These are phyloP conservation scores for Poa pratensis DNA, from an alignment of 176 grass and related monocot genomes.

Conservation along the genomic window DNA sequence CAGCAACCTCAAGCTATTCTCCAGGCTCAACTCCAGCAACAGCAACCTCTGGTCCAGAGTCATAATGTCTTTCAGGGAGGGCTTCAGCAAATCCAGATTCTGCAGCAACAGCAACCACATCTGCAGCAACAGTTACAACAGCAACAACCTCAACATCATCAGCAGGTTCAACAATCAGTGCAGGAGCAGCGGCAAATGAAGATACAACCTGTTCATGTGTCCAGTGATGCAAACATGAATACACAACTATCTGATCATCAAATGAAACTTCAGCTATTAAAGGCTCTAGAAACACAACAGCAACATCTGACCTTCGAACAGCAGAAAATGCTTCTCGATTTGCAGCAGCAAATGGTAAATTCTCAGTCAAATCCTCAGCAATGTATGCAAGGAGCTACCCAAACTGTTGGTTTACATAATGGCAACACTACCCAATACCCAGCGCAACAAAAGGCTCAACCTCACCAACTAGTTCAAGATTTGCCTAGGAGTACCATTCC, in stretches of 20 bases:
- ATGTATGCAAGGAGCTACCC: conserved; percentile 42
- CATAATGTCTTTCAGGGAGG: conserved; percentile 51
- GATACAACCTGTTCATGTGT: conserved; percentile 35
- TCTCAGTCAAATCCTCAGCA: conserved; percentile 53
- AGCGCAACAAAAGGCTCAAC: conserved; percentile 49
- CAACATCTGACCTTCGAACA: conserved; percentile 53
- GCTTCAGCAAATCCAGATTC: conserved; percentile 59
- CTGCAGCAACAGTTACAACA: conserved; percentile 47
- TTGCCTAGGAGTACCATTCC: conserved; percentile 34
- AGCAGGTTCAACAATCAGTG: conserved; percentile 50
- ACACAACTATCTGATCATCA: conserved; percentile 62
- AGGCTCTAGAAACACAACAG: conserved; percentile 57
- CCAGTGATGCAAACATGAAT: conserved; percentile 42
- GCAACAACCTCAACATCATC: conserved; percentile 40
- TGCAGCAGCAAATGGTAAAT: conserved; percentile 63
- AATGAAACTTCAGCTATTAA: conserved; percentile 65
- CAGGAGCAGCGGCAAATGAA: conserved; percentile 63
- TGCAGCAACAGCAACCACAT: conserved; percentile 57
- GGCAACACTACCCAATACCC: conserved; percentile 42
- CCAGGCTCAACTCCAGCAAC: conserved; percentile 63
- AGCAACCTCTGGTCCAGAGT: conserved; percentile 52
- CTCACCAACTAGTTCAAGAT: conserved; percentile 49
- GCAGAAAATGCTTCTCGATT: conserved; percentile 63
- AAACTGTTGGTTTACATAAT: conserved; percentile 42
- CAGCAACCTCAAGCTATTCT: conserved; percentile 60